These are phyloP conservation scores for Salix arbutifolia DNA, from an alignment of 345 rosid species.

Conservation along the genomic window DNA sequence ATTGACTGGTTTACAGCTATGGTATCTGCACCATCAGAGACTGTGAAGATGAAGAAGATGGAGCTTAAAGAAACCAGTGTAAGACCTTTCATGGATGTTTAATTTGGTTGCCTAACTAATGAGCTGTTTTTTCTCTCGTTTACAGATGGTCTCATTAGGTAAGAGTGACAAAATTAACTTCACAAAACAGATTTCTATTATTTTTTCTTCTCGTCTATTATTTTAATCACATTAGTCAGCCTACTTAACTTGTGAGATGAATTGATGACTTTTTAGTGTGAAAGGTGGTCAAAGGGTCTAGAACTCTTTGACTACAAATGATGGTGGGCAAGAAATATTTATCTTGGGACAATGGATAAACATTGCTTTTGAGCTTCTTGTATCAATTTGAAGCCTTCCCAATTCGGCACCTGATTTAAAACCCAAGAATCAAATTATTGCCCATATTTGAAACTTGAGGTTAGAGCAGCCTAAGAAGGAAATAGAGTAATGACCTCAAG, in stretches of 20 bases:
- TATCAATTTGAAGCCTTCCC: not conserved
- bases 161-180: not conserved
- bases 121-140: too few species aligned
- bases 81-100: constrained; percentile 4
- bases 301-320: not conserved
- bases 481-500: too few species aligned
- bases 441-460: not conserved
- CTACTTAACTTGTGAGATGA: not conserved
- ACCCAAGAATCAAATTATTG: not conserved
- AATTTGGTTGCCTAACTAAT: not conserved
- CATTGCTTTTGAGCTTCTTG: not conserved
- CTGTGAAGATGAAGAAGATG: not conserved
- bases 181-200: not conserved
- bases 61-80: not conserved
- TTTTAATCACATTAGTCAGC: not conserved
- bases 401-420: not conserved
- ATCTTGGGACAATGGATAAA: not conserved
- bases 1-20: constrained; percentile 11
- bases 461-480: not conserved
- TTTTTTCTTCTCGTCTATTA: not conserved
- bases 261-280: not conserved
- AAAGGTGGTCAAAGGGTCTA: not conserved
- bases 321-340: not conserved
- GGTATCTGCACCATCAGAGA: constrained; percentile 10
- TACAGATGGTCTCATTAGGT: not conserved